Percentiles rank a stretch among this genome's conserved stretches.
phyloP scores from a whole-genome alignment of 2,329 filamentous ascomycete species.

The Plectosphaerella cucumerina region DNA sequence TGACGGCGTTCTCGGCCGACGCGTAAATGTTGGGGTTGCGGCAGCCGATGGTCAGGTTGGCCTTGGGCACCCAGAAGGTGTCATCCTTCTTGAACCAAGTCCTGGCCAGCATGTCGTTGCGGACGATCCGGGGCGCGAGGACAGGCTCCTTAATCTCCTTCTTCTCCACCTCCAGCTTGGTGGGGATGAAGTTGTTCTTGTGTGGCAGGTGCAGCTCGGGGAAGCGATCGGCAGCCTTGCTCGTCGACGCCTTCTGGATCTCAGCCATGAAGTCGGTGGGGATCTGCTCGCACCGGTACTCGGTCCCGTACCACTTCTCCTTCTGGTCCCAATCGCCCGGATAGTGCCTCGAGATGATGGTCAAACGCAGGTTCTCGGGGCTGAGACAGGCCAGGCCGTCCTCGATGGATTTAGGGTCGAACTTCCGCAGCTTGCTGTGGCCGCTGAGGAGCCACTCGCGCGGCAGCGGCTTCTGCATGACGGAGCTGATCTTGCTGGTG shows the following conservation, averaged over 20 bases:
- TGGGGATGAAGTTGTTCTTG: conserved; percentile 94
- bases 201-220: conserved; percentile 79
- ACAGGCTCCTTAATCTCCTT: conserved; percentile 77
- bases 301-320: conserved; percentile 97
- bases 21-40: conserved; percentile 75
- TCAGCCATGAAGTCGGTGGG: conserved; percentile 70
- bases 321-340: conserved; percentile 82
- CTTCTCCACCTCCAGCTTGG: conserved; percentile 89
- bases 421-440: conserved; percentile 70
- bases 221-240: conserved; percentile 55
- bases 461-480: conserved; percentile 89
- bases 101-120: conserved; percentile 74
- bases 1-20: conserved; percentile 73
- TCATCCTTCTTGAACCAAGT: conserved; percentile 99
- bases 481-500: conserved; percentile 75
- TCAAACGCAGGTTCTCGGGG: conserved; percentile 86
- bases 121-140: conserved; percentile 73
- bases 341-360: conserved; percentile 75
- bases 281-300: conserved; percentile 81
- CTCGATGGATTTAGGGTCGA: conserved; percentile 73
- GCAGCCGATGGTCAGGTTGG: conserved; percentile 76
- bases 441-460: conserved; percentile 86
- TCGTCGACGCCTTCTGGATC: conserved; percentile 60
- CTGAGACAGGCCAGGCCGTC: conserved; percentile 69
- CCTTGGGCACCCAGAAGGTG: conserved; percentile 96